Percentiles rank a stretch among this genome's conserved stretches.
phyloP scores from a whole-genome alignment of 2,329 filamentous ascomycete genomes.

The Aspergillus pseudoviridinutans region DNA sequence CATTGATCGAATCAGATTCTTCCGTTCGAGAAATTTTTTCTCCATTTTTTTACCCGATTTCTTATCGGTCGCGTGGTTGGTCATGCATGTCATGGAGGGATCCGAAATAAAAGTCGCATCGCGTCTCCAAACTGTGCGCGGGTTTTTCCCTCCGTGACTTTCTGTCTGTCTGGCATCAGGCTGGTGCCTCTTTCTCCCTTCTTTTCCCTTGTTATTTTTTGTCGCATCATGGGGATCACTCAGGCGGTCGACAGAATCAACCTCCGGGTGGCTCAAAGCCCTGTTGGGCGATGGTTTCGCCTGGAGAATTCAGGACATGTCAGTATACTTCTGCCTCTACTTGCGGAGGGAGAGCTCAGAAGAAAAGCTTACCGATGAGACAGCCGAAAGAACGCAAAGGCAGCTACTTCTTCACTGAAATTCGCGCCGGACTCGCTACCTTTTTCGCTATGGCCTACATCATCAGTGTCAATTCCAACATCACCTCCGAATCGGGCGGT shows the following conservation, averaged over 20 bases:
- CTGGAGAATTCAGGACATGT: slow-evolving; percentile 81
- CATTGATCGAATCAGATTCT: background rate
- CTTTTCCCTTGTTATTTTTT: background rate
- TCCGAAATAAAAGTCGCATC: background rate
- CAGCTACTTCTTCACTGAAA: slow-evolving; percentile 75
- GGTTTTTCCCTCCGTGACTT: background rate
- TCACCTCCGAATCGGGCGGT: slow-evolving; percentile 68
- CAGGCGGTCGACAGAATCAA: slow-evolving; percentile 26
- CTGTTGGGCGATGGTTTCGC: slow-evolving; percentile 69
- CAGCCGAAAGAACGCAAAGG: slow-evolving; percentile 68
- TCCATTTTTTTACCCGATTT: background rate
- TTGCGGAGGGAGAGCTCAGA: slow-evolving; percentile 2
- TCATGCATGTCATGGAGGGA: background rate
- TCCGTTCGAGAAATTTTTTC: background rate
- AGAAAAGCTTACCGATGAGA: background rate
- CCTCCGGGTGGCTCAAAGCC: slow-evolving; percentile 55
- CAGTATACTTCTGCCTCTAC: slow-evolving; percentile 37
- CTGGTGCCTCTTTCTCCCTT: background rate
- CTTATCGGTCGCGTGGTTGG: background rate
- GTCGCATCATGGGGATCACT: slow-evolving; percentile 11
- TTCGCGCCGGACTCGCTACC: slow-evolving; percentile 76
- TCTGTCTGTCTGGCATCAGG: background rate
- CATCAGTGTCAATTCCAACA: slow-evolving; percentile 62
- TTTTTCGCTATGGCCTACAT: slow-evolving; percentile 82
- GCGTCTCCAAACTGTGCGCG: background rate